Base-by-base conservation (phyloP, 371 early-diverging fungal species). In the Mucor racemosus region DNA sequence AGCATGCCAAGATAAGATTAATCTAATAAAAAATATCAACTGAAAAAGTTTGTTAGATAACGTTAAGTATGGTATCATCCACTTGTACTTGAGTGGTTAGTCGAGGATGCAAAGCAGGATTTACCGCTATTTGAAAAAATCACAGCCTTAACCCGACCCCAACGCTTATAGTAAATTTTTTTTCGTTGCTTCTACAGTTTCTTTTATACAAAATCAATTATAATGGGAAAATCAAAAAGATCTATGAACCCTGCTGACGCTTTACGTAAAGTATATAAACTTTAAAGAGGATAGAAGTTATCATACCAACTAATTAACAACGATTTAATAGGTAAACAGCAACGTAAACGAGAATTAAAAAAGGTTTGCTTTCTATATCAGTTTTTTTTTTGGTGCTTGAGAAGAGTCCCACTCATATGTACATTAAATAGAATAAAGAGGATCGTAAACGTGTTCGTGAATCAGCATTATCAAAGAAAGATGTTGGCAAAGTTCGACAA, bases 281-380 rank as follows among this genome's bases (percentile, higher is more conserved):
- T 11, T 38, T 5, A 26, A 26, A 26, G 26, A 26, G 1, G 38
- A 5, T 38, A 38, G 38, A 3, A 1, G 3, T 26, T 38, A 11
- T 38, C 11, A 5, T 38, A 38, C 1, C 0, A 0, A 11, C 0
- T 11, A 38, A 9, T 38, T 38, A 38, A 38, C 38, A 38, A 3
- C 4, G 7, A 26, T 44, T 44, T 21, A 60, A 50, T 69, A 88
- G 86, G 90, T 72, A 89, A 87, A 73, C 78, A 83, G 42, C 88
- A 86, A 59, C 84, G 86, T 59, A 87, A 86, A 50, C 85, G 86
- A 44, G 90, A 89, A 64, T 65, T 87, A 21, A 85, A 89, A 72
- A 89, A 89, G 78, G 90, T 86, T 21, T 50, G 50, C 17, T 50
- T 50, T 21, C 0, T 19, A 38, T 38, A 38, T 9, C 38, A 26